A percentile compares a stretch with the other conserved stretches of the same genome.
phyloP scores from a whole-genome alignment of 192 early-diverging fungal species.

The Umbelopsis sp. region DNA sequence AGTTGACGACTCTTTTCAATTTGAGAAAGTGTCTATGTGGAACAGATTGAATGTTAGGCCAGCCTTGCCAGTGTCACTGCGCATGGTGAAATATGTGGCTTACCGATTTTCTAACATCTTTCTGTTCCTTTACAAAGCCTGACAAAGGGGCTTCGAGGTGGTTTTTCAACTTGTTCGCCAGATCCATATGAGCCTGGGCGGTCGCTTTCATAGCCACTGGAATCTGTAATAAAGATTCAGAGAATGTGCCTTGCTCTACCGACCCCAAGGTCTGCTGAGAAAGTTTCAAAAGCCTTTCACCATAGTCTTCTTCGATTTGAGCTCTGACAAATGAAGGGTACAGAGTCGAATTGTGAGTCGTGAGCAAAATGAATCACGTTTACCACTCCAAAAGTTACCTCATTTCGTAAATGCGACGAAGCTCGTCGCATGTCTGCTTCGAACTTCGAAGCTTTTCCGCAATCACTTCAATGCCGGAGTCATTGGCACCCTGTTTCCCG shows the following conservation, averaged over 20 bases:
- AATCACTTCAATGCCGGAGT: constrained; percentile 69
- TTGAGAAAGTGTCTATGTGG: background rate
- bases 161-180: constrained; percentile 64
- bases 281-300: constrained; percentile 59
- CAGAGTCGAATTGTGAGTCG: background rate
- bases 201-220: constrained; percentile 63
- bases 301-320: constrained; percentile 72
- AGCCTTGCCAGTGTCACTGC: background rate
- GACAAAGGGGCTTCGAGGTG: constrained; percentile 63
- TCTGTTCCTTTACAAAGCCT: constrained; percentile 66
- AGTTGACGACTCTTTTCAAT: constrained; percentile 12
- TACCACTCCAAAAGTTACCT: constrained; percentile 37
- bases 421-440: constrained; percentile 72
- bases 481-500: constrained; percentile 54
- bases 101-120: constrained; percentile 58
- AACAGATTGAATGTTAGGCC: background rate
- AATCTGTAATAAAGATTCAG: constrained; percentile 61
- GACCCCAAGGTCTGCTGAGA: constrained; percentile 26
- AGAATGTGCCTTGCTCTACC: constrained; percentile 47
- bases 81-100: background rate
- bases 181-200: constrained; percentile 65
- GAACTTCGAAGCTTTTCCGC: constrained; percentile 66
- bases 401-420: constrained; percentile 60
- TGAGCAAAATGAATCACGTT: background rate
- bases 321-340: constrained; percentile 45